A percentile compares a stretch with the other conserved stretches of the same genome.
Conservation (phyloP, 768 basidiomycete species). For the Sporobolomyces phaffii region DNA sequence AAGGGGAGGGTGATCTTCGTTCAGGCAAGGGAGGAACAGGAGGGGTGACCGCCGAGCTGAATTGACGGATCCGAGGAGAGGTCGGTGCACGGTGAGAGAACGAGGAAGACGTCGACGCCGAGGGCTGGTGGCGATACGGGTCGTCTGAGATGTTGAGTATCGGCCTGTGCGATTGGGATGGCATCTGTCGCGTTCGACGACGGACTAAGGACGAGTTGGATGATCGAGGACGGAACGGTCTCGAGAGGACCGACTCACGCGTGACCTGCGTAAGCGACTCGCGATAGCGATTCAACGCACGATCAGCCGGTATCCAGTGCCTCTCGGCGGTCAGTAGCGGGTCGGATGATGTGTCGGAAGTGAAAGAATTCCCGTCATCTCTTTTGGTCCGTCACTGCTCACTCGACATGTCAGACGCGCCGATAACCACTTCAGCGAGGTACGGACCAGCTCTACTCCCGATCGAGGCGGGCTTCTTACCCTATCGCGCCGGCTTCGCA, state of each 20-base stretch:
- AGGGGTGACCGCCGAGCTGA: not conserved
- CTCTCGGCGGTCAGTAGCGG: too few relatives aligned
- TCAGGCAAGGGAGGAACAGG: not conserved
- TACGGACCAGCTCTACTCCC: not conserved
- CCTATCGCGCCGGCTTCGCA: too few relatives aligned
- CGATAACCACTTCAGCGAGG: not conserved
- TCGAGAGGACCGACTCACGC: not conserved
- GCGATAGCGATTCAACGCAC: too few relatives aligned
- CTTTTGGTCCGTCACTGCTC: not conserved
- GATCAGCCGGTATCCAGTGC: too few relatives aligned
- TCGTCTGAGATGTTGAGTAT: constrained; percentile 11
- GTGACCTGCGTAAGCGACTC: too few relatives aligned
- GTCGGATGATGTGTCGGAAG: too few relatives aligned
- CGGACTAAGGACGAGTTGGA: not conserved
- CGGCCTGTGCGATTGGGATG: not conserved
- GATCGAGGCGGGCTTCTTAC: too few relatives aligned
- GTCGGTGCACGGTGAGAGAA: constrained; percentile 2
- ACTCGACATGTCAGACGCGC: not conserved
- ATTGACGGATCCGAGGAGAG: constrained; percentile 16
- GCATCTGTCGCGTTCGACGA: not conserved
- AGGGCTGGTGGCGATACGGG: constrained; percentile 10
- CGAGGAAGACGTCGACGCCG: constrained; percentile 2
- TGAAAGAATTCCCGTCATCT: not conserved
- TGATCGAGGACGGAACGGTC: not conserved
- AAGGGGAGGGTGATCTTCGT: not conserved